Evolutionary conservation across 176 grass and related monocot genomes (phyloP).

Genomic region (Urochloa ruziziensis): DNA sequence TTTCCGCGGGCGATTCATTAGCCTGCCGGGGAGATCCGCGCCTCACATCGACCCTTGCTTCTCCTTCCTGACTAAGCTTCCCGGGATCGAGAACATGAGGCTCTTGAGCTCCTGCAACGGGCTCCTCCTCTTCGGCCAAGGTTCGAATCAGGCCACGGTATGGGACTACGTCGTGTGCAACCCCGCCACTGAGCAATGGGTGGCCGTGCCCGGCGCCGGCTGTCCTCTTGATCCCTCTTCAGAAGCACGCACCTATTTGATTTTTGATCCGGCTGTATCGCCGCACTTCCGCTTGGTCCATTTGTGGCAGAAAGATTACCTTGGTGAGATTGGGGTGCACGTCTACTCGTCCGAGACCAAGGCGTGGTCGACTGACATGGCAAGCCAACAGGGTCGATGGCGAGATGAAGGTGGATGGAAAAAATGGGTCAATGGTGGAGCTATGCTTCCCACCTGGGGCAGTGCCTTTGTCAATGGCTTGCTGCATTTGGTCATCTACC

Average conservation of each 20-base stretch:
- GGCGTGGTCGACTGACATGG: not conserved
- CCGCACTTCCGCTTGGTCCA: not conserved
- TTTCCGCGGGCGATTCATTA: not conserved
- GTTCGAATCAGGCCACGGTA: not conserved
- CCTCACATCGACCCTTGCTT: not conserved
- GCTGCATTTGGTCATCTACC: not conserved
- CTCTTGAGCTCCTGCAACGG: not conserved
- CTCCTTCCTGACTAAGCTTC: not conserved
- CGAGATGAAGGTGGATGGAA: not conserved
- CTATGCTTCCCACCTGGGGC: rapidly evolving
- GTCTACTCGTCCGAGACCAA: not conserved
- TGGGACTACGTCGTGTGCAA: not conserved
- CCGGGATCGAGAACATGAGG: not conserved
- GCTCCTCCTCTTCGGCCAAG: not conserved
- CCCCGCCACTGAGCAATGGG: not conserved
- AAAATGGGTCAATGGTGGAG: not conserved
- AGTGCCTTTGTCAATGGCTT: not conserved
- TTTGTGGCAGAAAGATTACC: not conserved
- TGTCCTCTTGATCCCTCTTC: not conserved
- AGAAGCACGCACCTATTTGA: not conserved
- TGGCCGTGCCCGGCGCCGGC: not conserved
- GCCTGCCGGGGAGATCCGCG: not conserved
- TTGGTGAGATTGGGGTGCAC: not conserved
- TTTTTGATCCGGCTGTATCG: not conserved
- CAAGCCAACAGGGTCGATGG: not conserved